Evolutionary conservation across 2,329 filamentous ascomycete species (phyloP).

Genomic region (Lecanicillium sp.): DNA sequence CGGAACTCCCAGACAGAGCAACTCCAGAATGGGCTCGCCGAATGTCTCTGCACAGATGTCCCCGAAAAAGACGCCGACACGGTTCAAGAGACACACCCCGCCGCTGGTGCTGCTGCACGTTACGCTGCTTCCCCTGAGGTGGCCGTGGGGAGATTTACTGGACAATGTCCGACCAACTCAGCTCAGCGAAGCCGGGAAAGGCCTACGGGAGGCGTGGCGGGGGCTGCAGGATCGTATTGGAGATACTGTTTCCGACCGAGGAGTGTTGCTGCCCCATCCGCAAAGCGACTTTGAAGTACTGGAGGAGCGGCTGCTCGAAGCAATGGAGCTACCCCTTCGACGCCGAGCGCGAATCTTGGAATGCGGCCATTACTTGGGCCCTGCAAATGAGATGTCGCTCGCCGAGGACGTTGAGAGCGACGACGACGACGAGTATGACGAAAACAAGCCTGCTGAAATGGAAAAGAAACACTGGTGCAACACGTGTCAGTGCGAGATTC

Average conservation of each 20-base stretch:
- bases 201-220: slow-evolving; percentile 54
- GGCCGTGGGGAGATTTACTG: slow-evolving; percentile 53
- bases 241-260: slow-evolving; percentile 65
- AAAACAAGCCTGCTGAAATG: slow-evolving; percentile 13
- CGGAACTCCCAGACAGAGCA: slow-evolving; percentile 32
- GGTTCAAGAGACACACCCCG: slow-evolving; percentile 48
- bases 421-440: slow-evolving; percentile 34
- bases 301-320: slow-evolving; percentile 68
- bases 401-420: slow-evolving; percentile 37
- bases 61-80: slow-evolving; percentile 48
- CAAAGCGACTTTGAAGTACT: slow-evolving; percentile 73
- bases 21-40: slow-evolving; percentile 51
- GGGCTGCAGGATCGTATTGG: slow-evolving; percentile 61
- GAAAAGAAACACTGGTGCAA: slow-evolving; percentile 45
- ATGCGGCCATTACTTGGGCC: slow-evolving; percentile 67
- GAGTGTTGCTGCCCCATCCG: slow-evolving; percentile 68
- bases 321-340: slow-evolving; percentile 58
- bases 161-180: slow-evolving; percentile 31
- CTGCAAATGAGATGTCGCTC: slow-evolving; percentile 40
- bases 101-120: slow-evolving; percentile 73
- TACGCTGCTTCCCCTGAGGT: slow-evolving; percentile 62
- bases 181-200: slow-evolving; percentile 37
- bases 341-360: slow-evolving; percentile 61
- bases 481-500: slow-evolving; percentile 47
- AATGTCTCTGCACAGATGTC: slow-evolving; percentile 42